Evolutionary conservation across 169 alveolate genomes (phyloP), one percentile per base, ranked within the genome.

Genomic region (Plasmodium gonderi): DNA sequence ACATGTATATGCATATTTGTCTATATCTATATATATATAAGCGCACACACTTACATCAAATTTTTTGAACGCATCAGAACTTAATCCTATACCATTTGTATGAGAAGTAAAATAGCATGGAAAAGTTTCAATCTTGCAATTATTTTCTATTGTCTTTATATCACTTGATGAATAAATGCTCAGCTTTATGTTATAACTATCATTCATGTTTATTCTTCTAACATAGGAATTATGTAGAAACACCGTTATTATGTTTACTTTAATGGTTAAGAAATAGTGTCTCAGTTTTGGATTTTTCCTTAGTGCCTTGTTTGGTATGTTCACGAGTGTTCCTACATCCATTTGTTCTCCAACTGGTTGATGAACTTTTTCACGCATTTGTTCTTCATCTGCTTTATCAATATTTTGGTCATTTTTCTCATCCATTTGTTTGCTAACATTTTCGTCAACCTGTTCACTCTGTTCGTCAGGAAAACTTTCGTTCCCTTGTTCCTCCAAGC

Each of bases 61-160:
- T 42, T 82, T 82, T 64, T 82, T 82, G 76, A 82, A 82, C 29
- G 82, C 92, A 47, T 82, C 92, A 47, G 83, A 68, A 40, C 92
- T 68, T 69, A 82, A 47, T 11, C 77, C 81, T 45, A 82, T 68
- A 26, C 92, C 92, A 54, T 75, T 82, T 6, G 82, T 47, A 47
- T 82, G 82, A 9, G 92, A 82, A 12, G 77, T 38, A 54, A 82
- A 82, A 44, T 82, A 82, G 42, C 83, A 68, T 33, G 81, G 92
- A 38, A 82, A 82, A 1, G 54, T 74, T 26, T 69, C 92, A 17
- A 33, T 36, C 38, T 17, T 72, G 42, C 75, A 69, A 47, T 82
- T 74, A 23, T 82, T 69, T n/a, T 82, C 76, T 36, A 82, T 69
- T 20, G 80, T 82, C 49, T 82, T 68, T 12, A 72, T 82, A 69